phyloP scores from a whole-genome alignment of 352 stramenopile species.

The Globisporangium solare region DNA sequence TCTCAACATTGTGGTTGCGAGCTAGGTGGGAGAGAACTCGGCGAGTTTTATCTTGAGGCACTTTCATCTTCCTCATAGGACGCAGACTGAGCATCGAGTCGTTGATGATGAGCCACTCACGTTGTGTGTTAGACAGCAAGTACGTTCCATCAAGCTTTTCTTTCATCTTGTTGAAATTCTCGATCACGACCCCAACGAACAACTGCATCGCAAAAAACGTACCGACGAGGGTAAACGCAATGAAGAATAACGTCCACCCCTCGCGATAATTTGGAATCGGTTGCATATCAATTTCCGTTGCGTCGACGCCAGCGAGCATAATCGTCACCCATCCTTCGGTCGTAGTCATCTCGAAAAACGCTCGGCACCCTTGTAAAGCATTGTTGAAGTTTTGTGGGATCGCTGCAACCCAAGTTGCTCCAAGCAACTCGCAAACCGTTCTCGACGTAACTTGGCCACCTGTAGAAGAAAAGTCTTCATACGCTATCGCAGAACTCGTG shows the following conservation, averaged over 20 bases:
- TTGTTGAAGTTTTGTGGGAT: conserved; percentile 83
- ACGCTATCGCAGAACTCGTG: conserved; percentile 6
- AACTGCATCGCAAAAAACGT: conserved; percentile 91
- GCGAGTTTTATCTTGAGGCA: conserved; percentile 34
- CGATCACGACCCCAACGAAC: conserved; percentile 93
- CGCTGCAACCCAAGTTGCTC: conserved; percentile 31
- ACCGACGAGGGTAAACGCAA: conserved; percentile 87
- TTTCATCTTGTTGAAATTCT: conserved; percentile 89
- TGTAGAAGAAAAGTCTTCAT: conserved; percentile 15
- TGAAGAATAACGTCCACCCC: conserved; percentile 81
- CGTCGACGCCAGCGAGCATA: conserved; percentile 86
- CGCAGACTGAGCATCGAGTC: conserved; percentile 48
- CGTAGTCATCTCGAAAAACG: conserved; percentile 91
- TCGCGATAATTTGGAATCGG: conserved; percentile 74
- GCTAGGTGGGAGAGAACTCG: conserved; percentile 37
- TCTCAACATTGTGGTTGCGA: conserved; percentile 59
- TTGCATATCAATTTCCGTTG: conserved; percentile 88
- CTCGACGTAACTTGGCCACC: conserved; percentile 31
- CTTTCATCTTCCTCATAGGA: conserved; percentile 33
- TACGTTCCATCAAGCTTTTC: conserved; percentile 54
- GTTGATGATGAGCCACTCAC: conserved; percentile 69
- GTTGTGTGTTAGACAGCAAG: conserved; percentile 68
- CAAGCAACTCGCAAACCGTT: conserved; percentile 36
- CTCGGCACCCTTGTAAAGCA: conserved; percentile 52
- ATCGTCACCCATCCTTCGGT: conserved; percentile 88